Conservation (phyloP, 768 basidiomycete species). For the Leucocoprinus sp. region DNA sequence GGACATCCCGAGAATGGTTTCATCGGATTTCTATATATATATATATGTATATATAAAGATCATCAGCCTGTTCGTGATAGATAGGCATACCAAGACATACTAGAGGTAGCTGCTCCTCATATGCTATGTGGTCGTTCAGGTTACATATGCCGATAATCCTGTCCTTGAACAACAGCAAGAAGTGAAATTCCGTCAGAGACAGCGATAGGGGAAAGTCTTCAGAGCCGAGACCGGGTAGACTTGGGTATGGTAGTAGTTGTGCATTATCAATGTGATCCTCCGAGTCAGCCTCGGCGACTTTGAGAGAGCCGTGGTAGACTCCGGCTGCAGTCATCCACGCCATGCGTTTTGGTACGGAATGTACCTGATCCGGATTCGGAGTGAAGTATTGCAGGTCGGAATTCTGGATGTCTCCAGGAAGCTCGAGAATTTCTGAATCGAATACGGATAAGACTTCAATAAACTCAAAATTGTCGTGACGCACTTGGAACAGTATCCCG, state of each 20-base stretch:
- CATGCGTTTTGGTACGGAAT: conserved; percentile 61
- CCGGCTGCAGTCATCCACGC: conserved; percentile 94
- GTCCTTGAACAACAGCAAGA: conserved; percentile 76
- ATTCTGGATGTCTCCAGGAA: conserved; percentile 68
- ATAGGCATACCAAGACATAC: conserved; percentile 33
- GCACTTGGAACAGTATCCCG: conserved; percentile 75
- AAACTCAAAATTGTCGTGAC: conserved; percentile 19
- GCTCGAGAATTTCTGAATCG: conserved; percentile 74
- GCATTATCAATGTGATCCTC: conserved; percentile 75
- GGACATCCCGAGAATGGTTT: conserved; percentile 64
- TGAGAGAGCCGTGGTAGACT: conserved; percentile 77
- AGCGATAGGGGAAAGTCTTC: conserved; percentile 63
- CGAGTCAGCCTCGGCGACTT: conserved; percentile 58
- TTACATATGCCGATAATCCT: conserved; percentile 70
- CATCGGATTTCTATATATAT: conserved; percentile 56
- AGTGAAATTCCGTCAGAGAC: conserved; percentile 87
- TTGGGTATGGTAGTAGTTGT: conserved; percentile 73
- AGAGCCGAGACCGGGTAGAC: conserved; percentile 21
- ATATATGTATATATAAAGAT: no score
- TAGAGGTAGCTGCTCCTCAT: conserved; percentile 76
- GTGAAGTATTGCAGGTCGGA: conserved; percentile 82
- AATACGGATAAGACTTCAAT: conserved; percentile 5
- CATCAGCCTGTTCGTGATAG: not conserved
- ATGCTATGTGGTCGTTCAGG: conserved; percentile 72
- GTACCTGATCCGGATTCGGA: conserved; percentile 58